phyloP scores from a whole-genome alignment of 768 basidiomycete genomes.

The Termitomyces sp. region DNA sequence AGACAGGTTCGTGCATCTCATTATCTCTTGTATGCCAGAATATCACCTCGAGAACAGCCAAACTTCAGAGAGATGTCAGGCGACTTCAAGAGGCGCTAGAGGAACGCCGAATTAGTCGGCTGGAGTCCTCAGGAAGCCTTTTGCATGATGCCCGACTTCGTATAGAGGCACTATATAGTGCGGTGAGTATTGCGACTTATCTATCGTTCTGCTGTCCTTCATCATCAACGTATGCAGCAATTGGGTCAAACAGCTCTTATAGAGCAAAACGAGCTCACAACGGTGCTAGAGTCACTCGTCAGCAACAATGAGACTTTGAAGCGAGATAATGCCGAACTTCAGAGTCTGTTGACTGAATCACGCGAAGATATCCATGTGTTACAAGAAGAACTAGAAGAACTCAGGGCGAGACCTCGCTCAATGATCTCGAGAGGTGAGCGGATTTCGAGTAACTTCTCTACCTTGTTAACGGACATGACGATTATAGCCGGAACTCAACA shows the following conservation, averaged over 20 bases:
- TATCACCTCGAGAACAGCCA: conserved; percentile 35
- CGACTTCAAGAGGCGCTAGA: conserved; percentile 61
- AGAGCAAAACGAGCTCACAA: conserved; percentile 56
- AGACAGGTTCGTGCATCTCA: conserved; percentile 42
- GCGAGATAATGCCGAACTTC: conserved; percentile 76
- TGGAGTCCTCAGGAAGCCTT: conserved; percentile 63
- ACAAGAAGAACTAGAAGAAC: conserved; percentile 74
- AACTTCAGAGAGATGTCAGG: conserved; percentile 62
- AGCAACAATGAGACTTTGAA: conserved; percentile 80
- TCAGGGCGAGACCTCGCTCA: conserved; percentile 41
- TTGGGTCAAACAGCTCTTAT: conserved; percentile 31
- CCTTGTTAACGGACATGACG: neutral
- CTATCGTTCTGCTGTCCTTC: conserved; percentile 4
- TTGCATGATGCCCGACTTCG: conserved; percentile 59
- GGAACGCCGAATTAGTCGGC: conserved; percentile 48
- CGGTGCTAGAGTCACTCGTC: conserved; percentile 78
- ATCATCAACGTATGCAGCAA: conserved; percentile 26
- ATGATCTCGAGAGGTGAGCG: conserved; percentile 35
- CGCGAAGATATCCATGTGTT: conserved; percentile 69
- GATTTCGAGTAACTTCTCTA: neutral
- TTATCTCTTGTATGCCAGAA: neutral
- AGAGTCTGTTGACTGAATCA: conserved; percentile 64
- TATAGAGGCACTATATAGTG: conserved; percentile 52
- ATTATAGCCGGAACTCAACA: conserved; percentile 32
- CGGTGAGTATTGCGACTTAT: conserved; percentile 28